These are phyloP conservation scores for Phialophora verrucosa DNA, from an alignment of 2,329 filamentous ascomycete genomes.

Conservation along the genomic window DNA sequence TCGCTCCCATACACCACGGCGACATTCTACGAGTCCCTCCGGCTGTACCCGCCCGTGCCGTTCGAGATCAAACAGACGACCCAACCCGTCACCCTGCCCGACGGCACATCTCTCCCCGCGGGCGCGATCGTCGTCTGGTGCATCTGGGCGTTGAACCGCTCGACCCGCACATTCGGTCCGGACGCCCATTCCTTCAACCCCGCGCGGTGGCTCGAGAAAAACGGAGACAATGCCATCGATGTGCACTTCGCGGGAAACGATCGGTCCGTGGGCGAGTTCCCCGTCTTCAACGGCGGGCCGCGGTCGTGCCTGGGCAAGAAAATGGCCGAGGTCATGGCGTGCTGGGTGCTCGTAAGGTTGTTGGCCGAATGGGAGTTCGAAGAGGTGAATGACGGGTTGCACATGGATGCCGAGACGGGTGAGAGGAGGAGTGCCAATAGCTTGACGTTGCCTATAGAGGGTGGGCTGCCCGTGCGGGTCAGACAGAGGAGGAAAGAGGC, in stretches of 20 bases:
- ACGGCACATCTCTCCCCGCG: conserved; percentile 55
- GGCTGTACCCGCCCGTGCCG: conserved; percentile 68
- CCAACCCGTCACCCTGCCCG: conserved; percentile 54
- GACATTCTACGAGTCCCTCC: conserved; percentile 65
- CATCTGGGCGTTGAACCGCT: conserved; percentile 68
- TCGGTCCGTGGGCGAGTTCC: conserved; percentile 60
- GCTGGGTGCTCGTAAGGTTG: conserved; percentile 61
- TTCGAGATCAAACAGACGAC: conserved; percentile 69
- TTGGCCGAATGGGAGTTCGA: conserved; percentile 59
- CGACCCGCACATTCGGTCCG: conserved; percentile 60
- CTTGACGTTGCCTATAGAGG: conserved; percentile 68
- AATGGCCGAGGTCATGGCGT: conserved; percentile 67
- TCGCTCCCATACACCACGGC: conserved; percentile 64
- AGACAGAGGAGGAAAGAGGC: conserved; percentile 8
- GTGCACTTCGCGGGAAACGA: not conserved
- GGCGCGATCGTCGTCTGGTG: conserved; percentile 66
- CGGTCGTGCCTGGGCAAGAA: conserved; percentile 66
- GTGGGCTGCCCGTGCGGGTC: conserved; percentile 57
- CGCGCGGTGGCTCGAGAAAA: conserved; percentile 55
- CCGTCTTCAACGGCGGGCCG: conserved; percentile 71
- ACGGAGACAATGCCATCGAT: conserved; percentile 25
- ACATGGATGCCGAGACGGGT: conserved; percentile 3
- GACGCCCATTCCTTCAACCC: conserved; percentile 64
- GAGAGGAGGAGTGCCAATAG: conserved; percentile 65
- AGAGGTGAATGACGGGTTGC: conserved; percentile 31